Evolutionary conservation across 306 rosid genomes (phyloP), one percentile per base, ranked within the genome.

Genomic region (Malus fusca): DNA sequence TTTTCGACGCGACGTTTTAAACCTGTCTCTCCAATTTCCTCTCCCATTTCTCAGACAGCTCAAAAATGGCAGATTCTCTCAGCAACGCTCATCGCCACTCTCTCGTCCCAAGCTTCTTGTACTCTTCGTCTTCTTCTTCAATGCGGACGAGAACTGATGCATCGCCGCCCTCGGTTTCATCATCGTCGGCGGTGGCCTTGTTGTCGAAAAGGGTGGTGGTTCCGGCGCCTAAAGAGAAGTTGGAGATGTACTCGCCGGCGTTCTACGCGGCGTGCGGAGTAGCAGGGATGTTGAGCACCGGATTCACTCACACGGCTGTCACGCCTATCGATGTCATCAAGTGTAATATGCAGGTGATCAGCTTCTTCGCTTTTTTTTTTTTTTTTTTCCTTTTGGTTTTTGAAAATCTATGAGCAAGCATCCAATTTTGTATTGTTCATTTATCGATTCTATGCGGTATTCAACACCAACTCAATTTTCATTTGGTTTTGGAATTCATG

Each of bases 281-380:
- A 2, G 94, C 89, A 19, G 98, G 96, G 22, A 42, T 74, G 65
- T 76, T 93, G 78, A 69, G 86, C 73, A 82, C 88, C 46, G 96
- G 96, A 42, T 87, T 66, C 35, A 90, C 91, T 18, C 98, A 93
- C 85, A 85, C 70, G 88, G 75, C 88, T 8, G 86, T 90, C 83
- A 93, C 98, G 70, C 98, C 98, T 68, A 72, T 87, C 17, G 98
- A 93, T 76, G 79, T 93, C 25, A 83, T 90, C 84, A 93, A 93
- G 85, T 93, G 98, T 84, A 90, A 90, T 75, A 93, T 90, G 98
- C 98, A 93, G 92, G 98, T 88, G 21, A 51, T 51, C 43, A 25
- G 12, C 37, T 61, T 31, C 52, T 31, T 46, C 21, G 8, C 52
- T 48, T 69, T 48, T 14, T 4, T 40, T n/a, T 55, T 25, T 25